Percentiles rank a stretch among this genome's conserved stretches.
phyloP scores from a whole-genome alignment of 805 yeast genomes.

The Ogataea ramenticola region DNA sequence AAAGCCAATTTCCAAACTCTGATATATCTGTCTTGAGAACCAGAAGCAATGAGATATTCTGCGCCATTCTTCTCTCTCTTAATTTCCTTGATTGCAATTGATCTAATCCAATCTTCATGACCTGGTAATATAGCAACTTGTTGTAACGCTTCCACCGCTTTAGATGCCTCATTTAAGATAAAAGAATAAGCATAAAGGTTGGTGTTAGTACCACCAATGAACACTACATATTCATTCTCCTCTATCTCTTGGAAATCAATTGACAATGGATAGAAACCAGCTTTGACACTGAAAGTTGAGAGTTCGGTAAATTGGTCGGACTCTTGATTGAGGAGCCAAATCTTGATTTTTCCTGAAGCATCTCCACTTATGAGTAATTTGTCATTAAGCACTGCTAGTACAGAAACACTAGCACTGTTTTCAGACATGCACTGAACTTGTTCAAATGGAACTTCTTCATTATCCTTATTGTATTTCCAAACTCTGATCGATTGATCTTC shows the following conservation, averaged over 20 bases:
- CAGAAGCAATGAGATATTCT: conserved; percentile 70
- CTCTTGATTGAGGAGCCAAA: conserved; percentile 37
- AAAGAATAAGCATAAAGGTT: conserved; percentile 49
- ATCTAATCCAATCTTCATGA: conserved; percentile 94
- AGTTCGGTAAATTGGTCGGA: conserved; percentile 18
- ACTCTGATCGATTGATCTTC: conserved; percentile 59
- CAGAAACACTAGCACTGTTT: conserved; percentile 47
- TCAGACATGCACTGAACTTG: conserved; percentile 27
- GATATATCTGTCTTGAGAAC: conserved; percentile 88
- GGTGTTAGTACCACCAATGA: conserved; percentile 67
- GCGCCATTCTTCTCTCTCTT: conserved; percentile 27
- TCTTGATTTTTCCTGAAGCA: conserved; percentile 48
- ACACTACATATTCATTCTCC: conserved; percentile 36
- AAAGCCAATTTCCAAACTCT: conserved; percentile 76
- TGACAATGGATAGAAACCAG: conserved; percentile 44
- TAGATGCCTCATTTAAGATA: conserved; percentile 9
- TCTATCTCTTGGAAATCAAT: conserved; percentile 27
- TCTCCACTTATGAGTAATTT: conserved; percentile 52
- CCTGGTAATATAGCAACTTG: conserved; percentile 62
- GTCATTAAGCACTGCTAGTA: conserved; percentile 35
- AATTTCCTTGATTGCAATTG: conserved; percentile 47
- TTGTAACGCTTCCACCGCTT: conserved; percentile 12
- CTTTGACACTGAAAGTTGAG: conserved; percentile 28
- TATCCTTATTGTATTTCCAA: conserved; percentile 38
- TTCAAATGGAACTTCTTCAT: conserved; percentile 21